Evolutionary conservation across 176 grass and related monocot species (phyloP), one percentile per base, ranked within the genome.

Genomic region (Carex myosuroides): DNA sequence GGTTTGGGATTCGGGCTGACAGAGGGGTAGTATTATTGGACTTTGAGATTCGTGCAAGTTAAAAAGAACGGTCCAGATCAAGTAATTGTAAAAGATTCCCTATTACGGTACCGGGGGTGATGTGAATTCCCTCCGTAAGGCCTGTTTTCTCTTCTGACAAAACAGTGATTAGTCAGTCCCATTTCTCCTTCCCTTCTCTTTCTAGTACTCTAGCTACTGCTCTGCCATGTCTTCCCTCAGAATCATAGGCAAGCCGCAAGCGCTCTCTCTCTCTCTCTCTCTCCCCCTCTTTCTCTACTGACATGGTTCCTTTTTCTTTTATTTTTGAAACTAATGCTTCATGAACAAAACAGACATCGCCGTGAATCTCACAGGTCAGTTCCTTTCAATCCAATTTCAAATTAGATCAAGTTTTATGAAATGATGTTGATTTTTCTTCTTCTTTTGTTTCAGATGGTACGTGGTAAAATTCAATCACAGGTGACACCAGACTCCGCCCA

Each of bases 241-340:
- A 87, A 90, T 97, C 64, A 93, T 93, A 81, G 94, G 94, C 89
- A 91, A 90, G 89, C 37, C 91, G 94, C 89, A 91, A 90, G 89
- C 37, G 5, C 88, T 79, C 74, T 57, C 30, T 81, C 46, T 75
- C 20, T 57, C 53, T 18, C 70, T n/a, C n/a, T n/a, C n/a, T n/a
- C 88, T 79, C 74, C 48, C 30, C 78, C 46, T 75, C 20, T 57
- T 41, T 18, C 70, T 73, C 35, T 26, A 5, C 69, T 35, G 21
- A 26, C 79, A 88, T 85, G 18, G 83, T 84, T 48, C 10, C 54
- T 1, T 52, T 11, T 58, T 89, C 62, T 39, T 63, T 60, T 39
- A 10, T 62, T 80, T 8, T 20, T 80, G 29, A 3, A 62, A 60
- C 56, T 18, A 13, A 80, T 35, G 46, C 32, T 63, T 76, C 24